Percentiles rank a stretch among this genome's conserved stretches.
phyloP scores from a whole-genome alignment of 257 asterid genomes.

The Ligustrum vulgare region DNA sequence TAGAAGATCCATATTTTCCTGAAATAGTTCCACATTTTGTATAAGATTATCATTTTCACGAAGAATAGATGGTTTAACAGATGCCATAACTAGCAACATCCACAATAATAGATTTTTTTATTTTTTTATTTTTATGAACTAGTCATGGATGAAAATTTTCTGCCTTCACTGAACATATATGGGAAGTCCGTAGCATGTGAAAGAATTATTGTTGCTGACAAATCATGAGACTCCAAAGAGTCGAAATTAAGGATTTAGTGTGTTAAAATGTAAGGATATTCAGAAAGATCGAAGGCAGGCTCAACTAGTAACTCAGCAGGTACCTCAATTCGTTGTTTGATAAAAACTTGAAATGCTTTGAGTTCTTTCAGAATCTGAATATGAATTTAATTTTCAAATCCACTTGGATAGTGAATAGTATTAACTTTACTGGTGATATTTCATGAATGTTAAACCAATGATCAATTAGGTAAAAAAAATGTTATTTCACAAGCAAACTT shows the following conservation, averaged over 20 bases:
- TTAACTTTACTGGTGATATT: neutral
- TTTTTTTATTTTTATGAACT: too few species aligned
- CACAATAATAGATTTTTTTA: neutral
- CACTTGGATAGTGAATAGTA: neutral
- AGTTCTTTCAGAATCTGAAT: neutral
- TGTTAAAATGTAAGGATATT: neutral
- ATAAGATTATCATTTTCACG: neutral
- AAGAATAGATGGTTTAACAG: neutral
- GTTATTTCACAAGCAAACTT: neutral
- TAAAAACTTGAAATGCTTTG: neutral
- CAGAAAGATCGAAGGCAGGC: neutral
- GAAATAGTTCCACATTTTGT: conserved; percentile 26
- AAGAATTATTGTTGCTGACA: neutral
- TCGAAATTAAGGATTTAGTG: neutral
- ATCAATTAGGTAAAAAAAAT: neutral
- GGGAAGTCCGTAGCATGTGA: neutral
- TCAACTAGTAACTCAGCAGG: neutral
- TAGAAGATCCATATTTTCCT: conserved; percentile 66
- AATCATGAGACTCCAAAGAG: neutral
- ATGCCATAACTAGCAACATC: neutral
- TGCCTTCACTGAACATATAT: neutral
- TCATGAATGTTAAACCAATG: neutral
- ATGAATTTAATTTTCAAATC: neutral
- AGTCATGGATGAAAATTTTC: neutral
- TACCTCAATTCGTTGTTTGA: neutral